Conservation (phyloP, 2,329 filamentous ascomycete genomes). For the Cordyceps fumosorosea region DNA sequence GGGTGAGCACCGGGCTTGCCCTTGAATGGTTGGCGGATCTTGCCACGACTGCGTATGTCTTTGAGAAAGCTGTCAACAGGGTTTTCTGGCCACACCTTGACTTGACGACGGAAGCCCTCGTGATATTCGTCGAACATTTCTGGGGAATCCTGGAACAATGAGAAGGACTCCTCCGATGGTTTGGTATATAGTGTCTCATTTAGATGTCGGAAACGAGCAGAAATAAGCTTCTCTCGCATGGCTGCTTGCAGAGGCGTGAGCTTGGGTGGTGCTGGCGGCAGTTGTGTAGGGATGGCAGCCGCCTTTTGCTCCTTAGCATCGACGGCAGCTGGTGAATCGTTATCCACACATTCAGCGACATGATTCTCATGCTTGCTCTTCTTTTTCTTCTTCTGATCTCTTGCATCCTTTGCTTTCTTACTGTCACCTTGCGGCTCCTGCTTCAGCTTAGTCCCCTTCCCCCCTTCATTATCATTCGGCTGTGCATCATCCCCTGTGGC, state of each 20-base stretch:
- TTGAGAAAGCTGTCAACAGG: constrained; percentile 82
- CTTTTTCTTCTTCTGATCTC: constrained; percentile 35
- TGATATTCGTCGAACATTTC: constrained; percentile 97
- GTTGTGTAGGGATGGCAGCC: constrained; percentile 27
- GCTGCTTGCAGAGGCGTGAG: constrained; percentile 88
- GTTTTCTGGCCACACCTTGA: constrained; percentile 93
- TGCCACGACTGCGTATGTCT: constrained; percentile 62
- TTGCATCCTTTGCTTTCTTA: constrained; percentile 21
- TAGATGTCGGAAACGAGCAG: constrained; percentile 91
- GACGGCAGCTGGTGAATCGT: constrained; percentile 1
- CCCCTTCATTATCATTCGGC: constrained; percentile 15
- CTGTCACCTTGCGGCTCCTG: constrained; percentile 19
- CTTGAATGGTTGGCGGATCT: constrained; percentile 33
- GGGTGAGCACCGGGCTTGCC: constrained; percentile 24
- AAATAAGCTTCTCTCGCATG: constrained; percentile 92
- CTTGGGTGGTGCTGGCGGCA: constrained; percentile 44
- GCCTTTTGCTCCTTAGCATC: constrained; percentile 16
- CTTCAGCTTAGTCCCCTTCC: constrained; percentile 13
- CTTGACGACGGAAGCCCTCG: constrained; percentile 90
- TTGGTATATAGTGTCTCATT: constrained; percentile 96
- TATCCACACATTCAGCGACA: constrained; percentile 17
- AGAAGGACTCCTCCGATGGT: constrained; percentile 75
- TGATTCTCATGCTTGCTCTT: constrained; percentile 23
- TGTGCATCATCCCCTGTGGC: constrained; percentile 13
- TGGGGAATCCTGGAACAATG: constrained; percentile 75